Percentiles rank a stretch among this genome's conserved stretches.
These are phyloP conservation scores for Suillus clintonianus DNA, from an alignment of 768 basidiomycete species.

Conservation along the genomic window DNA sequence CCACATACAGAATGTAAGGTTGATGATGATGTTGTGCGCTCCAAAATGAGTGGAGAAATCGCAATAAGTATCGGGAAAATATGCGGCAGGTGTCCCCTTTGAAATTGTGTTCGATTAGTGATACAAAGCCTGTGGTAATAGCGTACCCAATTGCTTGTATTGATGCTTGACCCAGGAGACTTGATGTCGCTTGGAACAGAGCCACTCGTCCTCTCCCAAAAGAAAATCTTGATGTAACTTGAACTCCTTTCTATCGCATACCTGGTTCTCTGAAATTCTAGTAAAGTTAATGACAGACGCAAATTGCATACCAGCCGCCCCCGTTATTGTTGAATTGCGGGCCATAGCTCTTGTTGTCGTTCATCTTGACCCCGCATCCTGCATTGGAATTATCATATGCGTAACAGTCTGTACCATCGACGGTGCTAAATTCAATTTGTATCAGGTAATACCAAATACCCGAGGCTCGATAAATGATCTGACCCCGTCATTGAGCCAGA, in stretches of 20 bases:
- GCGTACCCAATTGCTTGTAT: slow-evolving; percentile 27
- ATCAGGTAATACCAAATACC: slow-evolving; percentile 1
- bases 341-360: slow-evolving; percentile 34
- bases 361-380: slow-evolving; percentile 34
- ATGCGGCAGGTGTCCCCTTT: slow-evolving; percentile 60
- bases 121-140: neutral
- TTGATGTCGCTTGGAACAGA: slow-evolving; percentile 38
- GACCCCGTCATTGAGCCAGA: slow-evolving; percentile 35
- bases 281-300: neutral
- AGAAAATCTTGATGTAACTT: slow-evolving; percentile 37
- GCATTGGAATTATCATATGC: slow-evolving; percentile 22
- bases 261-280: slow-evolving; percentile 17
- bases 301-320: slow-evolving; percentile 35
- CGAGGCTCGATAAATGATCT: neutral
- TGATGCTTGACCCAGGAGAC: slow-evolving; percentile 17
- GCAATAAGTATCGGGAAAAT: slow-evolving; percentile 63
- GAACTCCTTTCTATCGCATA: slow-evolving; percentile 36
- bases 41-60: slow-evolving; percentile 56
- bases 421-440: slow-evolving; percentile 12
- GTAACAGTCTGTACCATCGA: slow-evolving; percentile 25
- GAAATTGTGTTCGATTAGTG: slow-evolving; percentile 1
- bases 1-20: slow-evolving; percentile 36
- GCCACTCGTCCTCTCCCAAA: slow-evolving; percentile 40
- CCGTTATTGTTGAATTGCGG: slow-evolving; percentile 36
- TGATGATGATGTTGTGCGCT: slow-evolving; percentile 65